These are phyloP conservation scores for Eimeria necatrix DNA, from an alignment of 169 alveolate species.

Conservation along the genomic window DNA sequence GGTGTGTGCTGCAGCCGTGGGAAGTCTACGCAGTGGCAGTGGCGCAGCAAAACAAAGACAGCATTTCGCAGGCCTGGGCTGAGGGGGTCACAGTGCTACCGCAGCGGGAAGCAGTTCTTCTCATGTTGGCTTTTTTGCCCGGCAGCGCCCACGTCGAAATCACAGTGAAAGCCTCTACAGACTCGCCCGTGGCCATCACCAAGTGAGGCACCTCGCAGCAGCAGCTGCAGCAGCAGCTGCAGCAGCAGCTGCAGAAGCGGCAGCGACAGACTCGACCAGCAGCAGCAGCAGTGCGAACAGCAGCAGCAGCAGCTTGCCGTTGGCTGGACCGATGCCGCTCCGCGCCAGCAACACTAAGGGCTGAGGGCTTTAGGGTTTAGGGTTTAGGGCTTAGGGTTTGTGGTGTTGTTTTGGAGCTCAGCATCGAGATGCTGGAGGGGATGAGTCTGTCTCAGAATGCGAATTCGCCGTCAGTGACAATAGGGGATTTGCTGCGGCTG, in stretches of 20 bases:
- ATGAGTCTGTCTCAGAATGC: conserved; percentile 18
- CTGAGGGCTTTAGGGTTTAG: no score
- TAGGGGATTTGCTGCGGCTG: conserved; percentile 49
- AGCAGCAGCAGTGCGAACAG: no score
- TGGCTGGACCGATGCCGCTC: no score
- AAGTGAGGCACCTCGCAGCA: background rate
- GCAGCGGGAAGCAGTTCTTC: conserved; percentile 46
- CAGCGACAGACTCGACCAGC: no score
- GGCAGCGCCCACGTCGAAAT: conserved; percentile 15
- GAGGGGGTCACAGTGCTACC: conserved; percentile 77
- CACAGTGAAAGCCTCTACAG: background rate
- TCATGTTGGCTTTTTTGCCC: conserved; percentile 64
- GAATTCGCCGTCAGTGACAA: background rate
- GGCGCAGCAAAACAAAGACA: conserved; percentile 63
- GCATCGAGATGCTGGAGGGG: background rate
- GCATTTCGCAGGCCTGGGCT: conserved; percentile 53
- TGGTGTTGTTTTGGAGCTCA: background rate
- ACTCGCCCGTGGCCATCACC: conserved; percentile 25
- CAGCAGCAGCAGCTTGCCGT: no score
- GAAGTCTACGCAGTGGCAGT: conserved; percentile 68
- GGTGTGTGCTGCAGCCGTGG: background rate
- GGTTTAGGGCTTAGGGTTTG: background rate
- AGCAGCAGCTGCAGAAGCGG: background rate
- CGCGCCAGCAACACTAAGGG: no score
- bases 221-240: background rate